These are phyloP conservation scores for Paecilomyces niveus DNA, from an alignment of 2,329 filamentous ascomycete genomes.

Conservation along the genomic window DNA sequence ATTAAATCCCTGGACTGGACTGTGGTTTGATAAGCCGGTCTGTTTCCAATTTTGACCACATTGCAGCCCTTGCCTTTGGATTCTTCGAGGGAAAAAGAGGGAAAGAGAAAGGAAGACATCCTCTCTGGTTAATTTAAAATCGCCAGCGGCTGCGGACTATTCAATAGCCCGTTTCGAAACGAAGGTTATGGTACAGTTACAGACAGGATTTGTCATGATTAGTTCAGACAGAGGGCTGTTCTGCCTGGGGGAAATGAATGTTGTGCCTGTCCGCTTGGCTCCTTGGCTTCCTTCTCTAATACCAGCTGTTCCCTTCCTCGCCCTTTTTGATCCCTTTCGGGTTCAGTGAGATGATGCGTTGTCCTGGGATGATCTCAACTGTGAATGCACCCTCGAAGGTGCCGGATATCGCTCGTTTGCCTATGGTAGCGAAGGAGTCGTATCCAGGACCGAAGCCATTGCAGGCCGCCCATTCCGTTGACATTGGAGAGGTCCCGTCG, in stretches of 20 bases:
- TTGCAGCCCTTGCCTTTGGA: neutral
- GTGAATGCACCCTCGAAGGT: slow-evolving; percentile 53
- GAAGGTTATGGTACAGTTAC: neutral
- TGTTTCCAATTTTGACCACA: neutral
- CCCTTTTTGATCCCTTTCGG: slow-evolving; percentile 47
- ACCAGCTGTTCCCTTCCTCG: slow-evolving; percentile 53
- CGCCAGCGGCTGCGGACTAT: neutral
- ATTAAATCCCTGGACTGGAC: neutral
- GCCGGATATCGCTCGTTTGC: slow-evolving; percentile 50
- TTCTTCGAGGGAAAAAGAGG: neutral
- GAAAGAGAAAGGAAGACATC: neutral
- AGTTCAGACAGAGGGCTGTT: neutral
- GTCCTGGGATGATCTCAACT: slow-evolving; percentile 48
- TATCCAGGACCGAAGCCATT: slow-evolving; percentile 42
- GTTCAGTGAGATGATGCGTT: slow-evolving; percentile 53
- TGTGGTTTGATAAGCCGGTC: neutral
- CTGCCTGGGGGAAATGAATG: neutral
- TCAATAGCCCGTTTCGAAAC: neutral
- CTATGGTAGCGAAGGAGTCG: slow-evolving; percentile 49
- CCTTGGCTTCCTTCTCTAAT: slow-evolving; percentile 29
- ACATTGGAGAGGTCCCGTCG: slow-evolving; percentile 44
- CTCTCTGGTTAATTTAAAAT: neutral
- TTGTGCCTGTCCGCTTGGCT: neutral
- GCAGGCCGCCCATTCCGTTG: slow-evolving; percentile 50
- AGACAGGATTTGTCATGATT: neutral